Percentiles rank a stretch among this genome's conserved stretches.
Evolutionary conservation across 164 flowering plant genomes (phyloP).

Genomic region (Piper longum): DNA sequence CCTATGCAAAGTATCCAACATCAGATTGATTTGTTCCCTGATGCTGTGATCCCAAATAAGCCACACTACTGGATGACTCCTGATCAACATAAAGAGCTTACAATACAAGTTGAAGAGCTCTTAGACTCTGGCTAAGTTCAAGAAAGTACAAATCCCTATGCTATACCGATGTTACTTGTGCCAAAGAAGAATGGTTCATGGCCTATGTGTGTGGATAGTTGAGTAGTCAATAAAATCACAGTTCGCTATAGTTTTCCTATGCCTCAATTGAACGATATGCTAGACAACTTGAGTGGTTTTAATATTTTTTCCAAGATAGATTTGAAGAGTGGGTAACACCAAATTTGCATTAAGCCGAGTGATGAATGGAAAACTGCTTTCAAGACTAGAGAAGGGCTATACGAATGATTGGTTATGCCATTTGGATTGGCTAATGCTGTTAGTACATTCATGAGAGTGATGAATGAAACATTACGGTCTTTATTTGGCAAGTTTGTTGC

Average conservation of each 20-base stretch:
- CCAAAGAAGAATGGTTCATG: background rate
- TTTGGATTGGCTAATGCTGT: background rate
- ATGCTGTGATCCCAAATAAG: background rate
- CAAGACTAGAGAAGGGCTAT: background rate
- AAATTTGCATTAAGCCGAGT: no score
- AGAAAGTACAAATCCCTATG: background rate
- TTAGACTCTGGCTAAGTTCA: background rate
- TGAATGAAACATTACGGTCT: background rate
- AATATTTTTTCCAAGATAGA: no score
- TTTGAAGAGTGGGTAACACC: no score
- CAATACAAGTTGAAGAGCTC: background rate
- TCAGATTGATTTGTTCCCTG: background rate
- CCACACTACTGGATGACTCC: background rate
- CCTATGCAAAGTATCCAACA: background rate
- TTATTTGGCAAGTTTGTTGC: background rate
- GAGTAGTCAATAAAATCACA: no score
- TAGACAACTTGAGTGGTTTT: no score
- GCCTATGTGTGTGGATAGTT: no score
- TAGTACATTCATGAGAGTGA: background rate
- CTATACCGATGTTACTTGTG: background rate
- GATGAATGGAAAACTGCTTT: background rate
- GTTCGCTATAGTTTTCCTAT: no score
- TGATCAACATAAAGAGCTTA: background rate
- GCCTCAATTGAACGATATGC: no score
- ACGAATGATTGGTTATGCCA: background rate